A percentile compares a stretch with the other conserved stretches of the same genome.
These are phyloP conservation scores for Spergularia marina DNA, from an alignment of 148 eudicot species.

Conservation along the genomic window DNA sequence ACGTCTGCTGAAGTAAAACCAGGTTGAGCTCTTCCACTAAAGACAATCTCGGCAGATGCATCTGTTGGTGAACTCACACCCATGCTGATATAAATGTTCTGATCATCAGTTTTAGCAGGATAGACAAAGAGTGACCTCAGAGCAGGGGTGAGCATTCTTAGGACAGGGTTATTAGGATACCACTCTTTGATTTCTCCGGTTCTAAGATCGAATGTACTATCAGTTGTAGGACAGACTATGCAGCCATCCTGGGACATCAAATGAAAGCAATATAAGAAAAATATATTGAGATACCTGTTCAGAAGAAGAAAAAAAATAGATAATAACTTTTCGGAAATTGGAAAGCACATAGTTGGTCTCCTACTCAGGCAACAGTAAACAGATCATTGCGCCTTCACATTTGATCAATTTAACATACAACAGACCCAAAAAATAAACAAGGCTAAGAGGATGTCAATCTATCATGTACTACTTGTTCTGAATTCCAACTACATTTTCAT, in stretches of 20 bases:
- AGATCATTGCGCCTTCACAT: too few relatives aligned
- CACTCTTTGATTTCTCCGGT: constrained; percentile 83
- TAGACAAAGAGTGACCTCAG: constrained; percentile 64
- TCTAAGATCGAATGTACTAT: constrained; percentile 85
- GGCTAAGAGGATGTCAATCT: too few relatives aligned
- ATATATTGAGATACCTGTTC: not conserved
- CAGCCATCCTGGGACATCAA: constrained; percentile 74
- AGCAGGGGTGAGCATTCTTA: constrained; percentile 82
- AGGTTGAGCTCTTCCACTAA: constrained; percentile 93
- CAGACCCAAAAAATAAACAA: not conserved
- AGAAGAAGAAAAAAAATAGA: not conserved
- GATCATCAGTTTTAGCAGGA: constrained; percentile 72
- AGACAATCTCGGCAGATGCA: constrained; percentile 81
- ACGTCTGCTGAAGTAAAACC: constrained; percentile 85
- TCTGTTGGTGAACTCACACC: constrained; percentile 34
- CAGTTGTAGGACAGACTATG: constrained; percentile 91
- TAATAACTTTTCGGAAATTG: not conserved
- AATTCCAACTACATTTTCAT: not conserved
- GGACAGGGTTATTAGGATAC: constrained; percentile 95
- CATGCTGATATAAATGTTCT: constrained; percentile 78
- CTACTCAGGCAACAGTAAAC: not conserved
- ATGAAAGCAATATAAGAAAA: not conserved
- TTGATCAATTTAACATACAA: not conserved
- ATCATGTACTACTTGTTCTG: not conserved
- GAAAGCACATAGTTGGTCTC: not conserved